These are phyloP conservation scores for Liriodendron chinense DNA, from an alignment of 164 flowering plant genomes.

Conservation along the genomic window DNA sequence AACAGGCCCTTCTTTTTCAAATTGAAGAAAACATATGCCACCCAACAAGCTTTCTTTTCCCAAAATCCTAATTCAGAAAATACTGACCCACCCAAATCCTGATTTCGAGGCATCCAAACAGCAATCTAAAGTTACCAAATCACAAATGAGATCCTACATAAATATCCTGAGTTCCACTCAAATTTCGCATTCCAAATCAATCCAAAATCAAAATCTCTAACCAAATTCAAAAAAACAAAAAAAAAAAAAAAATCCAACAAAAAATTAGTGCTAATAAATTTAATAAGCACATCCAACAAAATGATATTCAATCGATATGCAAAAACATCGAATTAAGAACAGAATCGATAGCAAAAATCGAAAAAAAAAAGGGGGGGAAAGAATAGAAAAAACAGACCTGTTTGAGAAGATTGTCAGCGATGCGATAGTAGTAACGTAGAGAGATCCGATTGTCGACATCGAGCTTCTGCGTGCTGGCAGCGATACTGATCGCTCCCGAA, in stretches of 20 bases:
- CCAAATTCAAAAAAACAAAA: no score
- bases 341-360: neutral
- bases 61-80: no score
- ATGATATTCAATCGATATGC: neutral
- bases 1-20: neutral
- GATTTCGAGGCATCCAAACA: neutral
- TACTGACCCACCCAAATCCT: neutral
- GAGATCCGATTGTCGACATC: conserved; percentile 80
- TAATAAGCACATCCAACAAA: neutral
- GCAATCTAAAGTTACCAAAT: neutral
- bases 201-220: neutral
- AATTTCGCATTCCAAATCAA: neutral
- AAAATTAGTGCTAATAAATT: neutral
- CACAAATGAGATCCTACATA: neutral
- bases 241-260: no score
- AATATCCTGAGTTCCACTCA: neutral
- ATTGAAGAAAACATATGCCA: neutral
- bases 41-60: neutral
- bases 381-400: conserved; percentile 46
- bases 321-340: neutral
- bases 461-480: conserved; percentile 53
- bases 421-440: conserved; percentile 68
- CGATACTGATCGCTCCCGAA: conserved; percentile 54
- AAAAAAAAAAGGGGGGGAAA: neutral
- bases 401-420: conserved; percentile 85